phyloP scores from a whole-genome alignment of 768 basidiomycete genomes.

The Lentinula raphanica region DNA sequence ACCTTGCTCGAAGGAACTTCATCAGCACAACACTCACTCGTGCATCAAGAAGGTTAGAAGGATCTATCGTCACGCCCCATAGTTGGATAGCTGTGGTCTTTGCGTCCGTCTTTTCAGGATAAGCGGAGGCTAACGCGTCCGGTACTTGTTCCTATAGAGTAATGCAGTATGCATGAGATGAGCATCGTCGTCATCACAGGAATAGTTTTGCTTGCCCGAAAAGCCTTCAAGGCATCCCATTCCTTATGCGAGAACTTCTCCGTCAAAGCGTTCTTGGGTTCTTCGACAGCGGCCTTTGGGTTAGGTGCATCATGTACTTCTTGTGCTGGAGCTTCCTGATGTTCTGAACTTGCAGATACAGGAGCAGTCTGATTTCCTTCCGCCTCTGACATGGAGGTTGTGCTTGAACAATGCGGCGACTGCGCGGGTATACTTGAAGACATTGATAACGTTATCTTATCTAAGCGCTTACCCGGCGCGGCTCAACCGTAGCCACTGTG shows the following conservation, averaged over 20 bases:
- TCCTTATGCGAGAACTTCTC: slow-evolving; percentile 65
- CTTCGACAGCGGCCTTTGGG: slow-evolving; percentile 20
- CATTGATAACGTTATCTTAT: neutral
- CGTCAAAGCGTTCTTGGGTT: slow-evolving; percentile 69
- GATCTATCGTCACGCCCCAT: slow-evolving; percentile 72
- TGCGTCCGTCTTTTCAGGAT: slow-evolving; percentile 50
- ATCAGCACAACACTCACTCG: slow-evolving; percentile 70
- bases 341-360: slow-evolving; percentile 9
- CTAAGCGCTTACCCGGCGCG: neutral
- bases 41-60: slow-evolving; percentile 49
- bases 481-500: neutral
- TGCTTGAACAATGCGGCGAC: neutral
- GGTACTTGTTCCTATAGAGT: slow-evolving; percentile 39
- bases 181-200: too few relatives aligned
- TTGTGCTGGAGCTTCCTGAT: neutral
- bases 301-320: slow-evolving; percentile 3
- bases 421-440: neutral
- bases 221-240: slow-evolving; percentile 63
- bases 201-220: slow-evolving; percentile 55
- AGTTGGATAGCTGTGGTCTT: slow-evolving; percentile 47
- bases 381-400: neutral
- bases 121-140: slow-evolving; percentile 53
- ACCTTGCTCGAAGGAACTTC: slow-evolving; percentile 81
- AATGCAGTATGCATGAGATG: neutral
- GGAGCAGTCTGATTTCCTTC: neutral